Evolutionary conservation across 2,329 filamentous ascomycete species (phyloP), one percentile per base, ranked within the genome.

Genomic region (Sporothrix humicola): DNA sequence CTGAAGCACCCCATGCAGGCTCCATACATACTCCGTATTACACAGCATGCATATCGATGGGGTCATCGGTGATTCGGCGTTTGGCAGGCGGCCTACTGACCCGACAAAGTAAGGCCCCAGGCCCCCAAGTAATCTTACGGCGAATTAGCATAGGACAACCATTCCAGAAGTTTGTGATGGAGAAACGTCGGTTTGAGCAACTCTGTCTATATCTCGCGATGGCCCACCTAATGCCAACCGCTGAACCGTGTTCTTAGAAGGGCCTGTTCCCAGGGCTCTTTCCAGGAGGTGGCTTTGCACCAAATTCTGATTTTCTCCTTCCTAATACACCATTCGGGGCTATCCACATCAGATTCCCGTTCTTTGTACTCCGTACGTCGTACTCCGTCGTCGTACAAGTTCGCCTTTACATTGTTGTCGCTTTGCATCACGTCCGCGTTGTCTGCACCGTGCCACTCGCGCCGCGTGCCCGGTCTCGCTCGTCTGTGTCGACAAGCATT

Each of bases 11-110:
- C 54, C 13, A 9, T 59, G 26, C 56, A 31, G 20, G 13, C 65
- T 46, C 46, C 46, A 37, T 26, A 56, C 37, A 17, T 26, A 26
- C 3, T 26, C 23, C 23, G 23, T 26, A 26, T 37, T 37, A 37
- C 31, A 42, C 71, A 69, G 23, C 23, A 26, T 26, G 23, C 44
- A 69, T 61, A 50, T 48, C 63, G 20, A 50, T 61, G 44, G 42
- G 20, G n/a, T 69, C 44, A 63, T 73, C 72, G 72, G 65, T 61
- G 72, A 63, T 73, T 73, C 72, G 72, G 65, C 44, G 42, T 23
- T n/a, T 37, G 20, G 52, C 26, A 23, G 26, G 26, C n/a, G 56
- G 56, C 70, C 59, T 46, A 58, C 48, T 31, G 23, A 15, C 71
- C 37, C 50, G 37, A 48, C 71, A 68, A 48, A 68, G 15, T 50